Evolutionary conservation across 345 rosid species (phyloP).

Genomic region (Rhizophora apiculata): DNA sequence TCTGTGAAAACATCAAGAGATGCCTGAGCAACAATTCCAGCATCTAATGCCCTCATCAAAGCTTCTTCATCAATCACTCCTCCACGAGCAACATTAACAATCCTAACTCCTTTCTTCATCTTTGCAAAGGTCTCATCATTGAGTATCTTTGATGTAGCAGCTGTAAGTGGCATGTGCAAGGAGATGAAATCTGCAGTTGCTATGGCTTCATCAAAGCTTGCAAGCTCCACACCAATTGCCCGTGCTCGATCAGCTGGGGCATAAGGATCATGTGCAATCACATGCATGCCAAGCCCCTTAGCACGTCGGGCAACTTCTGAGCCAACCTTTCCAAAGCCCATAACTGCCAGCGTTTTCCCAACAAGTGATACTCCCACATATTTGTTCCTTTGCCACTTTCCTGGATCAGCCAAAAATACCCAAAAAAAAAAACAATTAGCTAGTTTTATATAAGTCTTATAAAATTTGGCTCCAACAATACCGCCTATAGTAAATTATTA

Average conservation of each 20-base stretch:
- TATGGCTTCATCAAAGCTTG: constrained; percentile 19
- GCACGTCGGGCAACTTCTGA: constrained; percentile 29
- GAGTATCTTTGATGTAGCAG: constrained; percentile 22
- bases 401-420: constrained; percentile 3
- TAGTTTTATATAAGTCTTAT: too few species aligned
- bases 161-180: constrained; percentile 36
- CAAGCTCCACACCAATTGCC: constrained; percentile 24
- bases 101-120: constrained; percentile 32
- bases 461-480: too few species aligned
- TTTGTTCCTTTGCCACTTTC: constrained; percentile 24
- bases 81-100: constrained; percentile 32
- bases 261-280: constrained; percentile 29
- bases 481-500: too few species aligned
- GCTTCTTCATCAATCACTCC: constrained; percentile 34
- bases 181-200: constrained; percentile 29
- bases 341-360: constrained; percentile 26
- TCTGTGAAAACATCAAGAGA: constrained; percentile 30
- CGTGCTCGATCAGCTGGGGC: constrained; percentile 26
- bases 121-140: constrained; percentile 30
- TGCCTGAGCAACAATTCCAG: constrained; percentile 35
- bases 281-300: constrained; percentile 31
- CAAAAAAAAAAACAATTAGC: too few species aligned
- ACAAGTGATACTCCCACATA: constrained; percentile 28
- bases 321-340: constrained; percentile 32
- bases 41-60: constrained; percentile 25